These are phyloP conservation scores for Sinapis alba DNA, from an alignment of 441 rosid genomes.

Conservation along the genomic window DNA sequence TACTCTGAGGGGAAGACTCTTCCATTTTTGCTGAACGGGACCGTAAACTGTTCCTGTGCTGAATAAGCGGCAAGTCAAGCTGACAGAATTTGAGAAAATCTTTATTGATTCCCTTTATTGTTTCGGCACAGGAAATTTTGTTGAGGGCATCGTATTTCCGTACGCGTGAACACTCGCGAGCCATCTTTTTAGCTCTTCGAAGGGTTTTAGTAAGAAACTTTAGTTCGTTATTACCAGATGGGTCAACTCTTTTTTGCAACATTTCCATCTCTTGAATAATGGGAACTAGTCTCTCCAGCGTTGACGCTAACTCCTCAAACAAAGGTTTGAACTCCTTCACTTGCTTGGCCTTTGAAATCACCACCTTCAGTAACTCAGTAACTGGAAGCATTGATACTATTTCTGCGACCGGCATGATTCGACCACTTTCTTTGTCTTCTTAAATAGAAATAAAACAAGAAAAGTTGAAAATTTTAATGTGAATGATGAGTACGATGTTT, in stretches of 20 bases:
- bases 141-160: not conserved
- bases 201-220: not conserved
- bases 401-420: no score
- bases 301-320: not conserved
- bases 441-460: no score
- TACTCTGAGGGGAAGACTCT: not conserved
- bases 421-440: no score
- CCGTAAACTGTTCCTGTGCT: not conserved
- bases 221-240: not conserved
- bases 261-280: not conserved
- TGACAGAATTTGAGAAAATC: not conserved
- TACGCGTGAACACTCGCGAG: not conserved
- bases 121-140: not conserved
- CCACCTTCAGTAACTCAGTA: not conserved
- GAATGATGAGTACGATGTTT: no score
- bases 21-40: not conserved
- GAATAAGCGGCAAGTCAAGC: not conserved
- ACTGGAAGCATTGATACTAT: no score
- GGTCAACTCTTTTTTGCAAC: not conserved
- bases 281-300: not conserved
- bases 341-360: not conserved
- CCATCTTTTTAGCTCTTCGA: not conserved
- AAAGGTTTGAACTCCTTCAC: not conserved
- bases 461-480: no score
- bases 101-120: not conserved